Base-by-base conservation (phyloP, 2,329 filamentous ascomycete genomes). In the Penicillium sp. region DNA sequence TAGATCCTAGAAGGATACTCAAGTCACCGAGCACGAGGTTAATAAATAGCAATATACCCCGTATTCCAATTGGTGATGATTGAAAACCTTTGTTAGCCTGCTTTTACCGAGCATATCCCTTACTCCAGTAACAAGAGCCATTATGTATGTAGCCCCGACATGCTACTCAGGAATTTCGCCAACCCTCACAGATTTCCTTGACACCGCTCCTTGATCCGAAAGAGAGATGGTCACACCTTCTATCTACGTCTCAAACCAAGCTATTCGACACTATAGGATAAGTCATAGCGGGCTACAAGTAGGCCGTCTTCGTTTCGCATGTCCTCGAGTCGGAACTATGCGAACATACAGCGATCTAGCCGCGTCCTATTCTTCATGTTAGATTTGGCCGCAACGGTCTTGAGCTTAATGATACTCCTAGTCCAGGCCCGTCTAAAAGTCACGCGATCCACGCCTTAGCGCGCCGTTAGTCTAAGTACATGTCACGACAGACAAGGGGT, bases 321-420 rank as follows among this genome's bases (percentile, higher is more conserved):
- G 2, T 14, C 22, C 7, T 59, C 62, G 66, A 48, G 43, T 69
- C 16, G 60, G 37, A 66, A 65, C 14, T 64, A 65, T 35, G 64
- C 61, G 56, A 11, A 62, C 16, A 64, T 63, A 49, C 9, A 55
- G 39, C 46, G 59, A 61, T 40, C 48, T 65, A 37, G 55, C 56
- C 2, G 55, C 58, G 11, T 66, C 63, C 44, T 67, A 59, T 64
- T 60, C 61, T 49, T 66, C 60, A 31, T 66, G 63, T 29, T 55
- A 60, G 29, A 58, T 64, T 32, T 55, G 58, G 5, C 64, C 24
- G 59, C 65, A 9, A 59, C 57, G 0, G 58, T 58, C 7, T 64
- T 61, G 0, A 65, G 57, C 26, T 67, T 65, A 34, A 57, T 62
- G 31, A 54, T 61, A 32, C 55, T 65, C 2, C 44, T 66, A 11